Evolutionary conservation across 2,329 filamentous ascomycete genomes (phyloP).

Genomic region (Didymella lethalis): DNA sequence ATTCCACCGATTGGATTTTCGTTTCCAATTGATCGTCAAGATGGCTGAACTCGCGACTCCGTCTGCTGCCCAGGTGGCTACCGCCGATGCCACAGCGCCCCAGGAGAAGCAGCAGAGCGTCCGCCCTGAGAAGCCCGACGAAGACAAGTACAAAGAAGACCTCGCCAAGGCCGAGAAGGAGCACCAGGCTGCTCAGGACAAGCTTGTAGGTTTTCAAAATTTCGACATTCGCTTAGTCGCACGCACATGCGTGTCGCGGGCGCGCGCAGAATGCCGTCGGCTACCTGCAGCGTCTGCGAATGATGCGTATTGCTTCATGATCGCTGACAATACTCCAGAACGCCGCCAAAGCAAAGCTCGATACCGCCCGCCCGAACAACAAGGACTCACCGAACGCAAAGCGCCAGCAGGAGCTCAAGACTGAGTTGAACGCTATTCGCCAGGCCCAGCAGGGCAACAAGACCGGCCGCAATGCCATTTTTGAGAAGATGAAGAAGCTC

Average conservation of each 20-base stretch:
- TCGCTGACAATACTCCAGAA: conserved; percentile 64
- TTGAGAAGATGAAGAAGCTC: conserved; percentile 91
- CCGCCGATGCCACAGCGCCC: conserved; percentile 42
- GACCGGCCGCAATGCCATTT: conserved; percentile 75
- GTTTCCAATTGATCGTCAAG: conserved; percentile 33
- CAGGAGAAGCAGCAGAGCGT: conserved; percentile 51
- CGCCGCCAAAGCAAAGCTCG: conserved; percentile 86
- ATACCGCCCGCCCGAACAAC: conserved; percentile 81
- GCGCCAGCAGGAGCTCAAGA: conserved; percentile 83
- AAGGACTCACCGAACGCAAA: conserved; percentile 81
- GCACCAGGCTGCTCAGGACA: conserved; percentile 77
- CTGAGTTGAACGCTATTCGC: conserved; percentile 83
- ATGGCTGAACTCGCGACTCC: conserved; percentile 52
- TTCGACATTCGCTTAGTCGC: conserved; percentile 10
- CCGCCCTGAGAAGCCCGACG: conserved; percentile 87
- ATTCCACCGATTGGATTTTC: conserved; percentile 26
- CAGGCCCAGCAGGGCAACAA: conserved; percentile 89
- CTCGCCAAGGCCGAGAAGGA: conserved; percentile 87
- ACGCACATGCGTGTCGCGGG: conserved; percentile 12
- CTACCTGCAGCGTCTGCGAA: conserved; percentile 23
- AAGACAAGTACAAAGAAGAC: conserved; percentile 80
- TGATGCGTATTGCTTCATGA: background rate
- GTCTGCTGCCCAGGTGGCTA: conserved; percentile 45
- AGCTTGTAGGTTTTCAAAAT: conserved; percentile 60
- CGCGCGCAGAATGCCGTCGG: conserved; percentile 17